phyloP scores from a whole-genome alignment of 345 rosid species.

The Durio zibethinus region DNA sequence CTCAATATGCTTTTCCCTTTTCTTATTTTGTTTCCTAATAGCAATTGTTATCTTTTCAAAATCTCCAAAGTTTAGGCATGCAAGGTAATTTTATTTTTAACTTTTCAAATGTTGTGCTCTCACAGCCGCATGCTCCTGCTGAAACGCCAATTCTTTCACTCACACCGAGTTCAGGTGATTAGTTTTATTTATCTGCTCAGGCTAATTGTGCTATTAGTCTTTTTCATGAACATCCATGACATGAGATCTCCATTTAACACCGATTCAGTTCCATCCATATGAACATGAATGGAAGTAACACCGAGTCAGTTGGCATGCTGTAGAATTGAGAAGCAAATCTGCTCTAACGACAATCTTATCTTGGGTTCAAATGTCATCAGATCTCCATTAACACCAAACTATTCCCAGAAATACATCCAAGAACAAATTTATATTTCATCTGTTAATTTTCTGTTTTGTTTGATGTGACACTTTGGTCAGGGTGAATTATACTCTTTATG shows the following conservation, averaged over 20 bases:
- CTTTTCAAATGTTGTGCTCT: constrained; percentile 6
- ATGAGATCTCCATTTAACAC: not conserved
- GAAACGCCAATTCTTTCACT: constrained; percentile 88
- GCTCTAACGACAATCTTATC: not conserved
- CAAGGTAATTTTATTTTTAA: not conserved
- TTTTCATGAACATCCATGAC: not conserved
- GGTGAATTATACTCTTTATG: not conserved
- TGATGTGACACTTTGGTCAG: not conserved
- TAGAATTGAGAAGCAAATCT: not conserved
- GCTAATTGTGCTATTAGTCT: constrained; percentile 11
- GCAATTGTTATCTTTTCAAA: not conserved
- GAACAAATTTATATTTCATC: not conserved
- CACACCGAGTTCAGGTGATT: constrained; percentile 93
- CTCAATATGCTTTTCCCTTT: not conserved
- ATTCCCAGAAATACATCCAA: not conserved
- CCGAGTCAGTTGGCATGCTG: not conserved
- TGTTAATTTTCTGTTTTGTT: not conserved
- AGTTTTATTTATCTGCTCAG: not conserved
- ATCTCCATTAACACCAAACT: not conserved
- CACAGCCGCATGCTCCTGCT: constrained; percentile 72
- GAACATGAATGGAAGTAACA: not conserved
- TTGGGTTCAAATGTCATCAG: not conserved
- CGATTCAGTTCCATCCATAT: not conserved
- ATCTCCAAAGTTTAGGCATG: not conserved
- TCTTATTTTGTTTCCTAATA: not conserved